phyloP scores from a whole-genome alignment of 2,329 filamentous ascomycete species.

The Chaetothyriales sp. region DNA sequence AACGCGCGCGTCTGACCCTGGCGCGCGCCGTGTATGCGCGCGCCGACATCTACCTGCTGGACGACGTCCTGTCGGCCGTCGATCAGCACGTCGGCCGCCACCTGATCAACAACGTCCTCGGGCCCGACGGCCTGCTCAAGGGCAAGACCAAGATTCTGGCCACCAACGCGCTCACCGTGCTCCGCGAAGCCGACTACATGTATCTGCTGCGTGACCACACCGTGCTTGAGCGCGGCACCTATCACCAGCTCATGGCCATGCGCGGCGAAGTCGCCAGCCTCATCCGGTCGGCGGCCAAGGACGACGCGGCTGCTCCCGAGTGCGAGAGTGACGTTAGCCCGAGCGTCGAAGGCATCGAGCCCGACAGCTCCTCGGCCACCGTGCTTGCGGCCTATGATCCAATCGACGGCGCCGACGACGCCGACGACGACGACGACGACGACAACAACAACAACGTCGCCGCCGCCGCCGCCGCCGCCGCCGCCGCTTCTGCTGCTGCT shows the following conservation, averaged over 20 bases:
- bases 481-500: too few species aligned
- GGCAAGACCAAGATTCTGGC: conserved; percentile 85
- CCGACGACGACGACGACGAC: too few species aligned
- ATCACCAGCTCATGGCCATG: conserved; percentile 81
- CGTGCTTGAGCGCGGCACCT: conserved; percentile 78
- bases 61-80: conserved; percentile 92
- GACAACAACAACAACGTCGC: too few species aligned
- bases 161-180: conserved; percentile 85
- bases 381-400: conserved; percentile 37
- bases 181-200: conserved; percentile 82
- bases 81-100: conserved; percentile 94
- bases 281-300: conserved; percentile 58
- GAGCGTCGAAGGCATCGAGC: conserved; percentile 30
- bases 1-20: conserved; percentile 85
- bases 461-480: too few species aligned
- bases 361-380: conserved; percentile 53
- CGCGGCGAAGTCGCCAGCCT: conserved; percentile 80
- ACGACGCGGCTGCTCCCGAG: conserved; percentile 34
- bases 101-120: conserved; percentile 86
- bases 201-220: conserved; percentile 69
- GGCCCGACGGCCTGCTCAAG: conserved; percentile 64
- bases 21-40: conserved; percentile 91
- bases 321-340: conserved; percentile 20
- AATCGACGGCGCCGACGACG: conserved; percentile 34
- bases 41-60: conserved; percentile 89